Evolutionary conservation across 129 eudicot genomes (phyloP).

Genomic region (Calendula officinalis): DNA sequence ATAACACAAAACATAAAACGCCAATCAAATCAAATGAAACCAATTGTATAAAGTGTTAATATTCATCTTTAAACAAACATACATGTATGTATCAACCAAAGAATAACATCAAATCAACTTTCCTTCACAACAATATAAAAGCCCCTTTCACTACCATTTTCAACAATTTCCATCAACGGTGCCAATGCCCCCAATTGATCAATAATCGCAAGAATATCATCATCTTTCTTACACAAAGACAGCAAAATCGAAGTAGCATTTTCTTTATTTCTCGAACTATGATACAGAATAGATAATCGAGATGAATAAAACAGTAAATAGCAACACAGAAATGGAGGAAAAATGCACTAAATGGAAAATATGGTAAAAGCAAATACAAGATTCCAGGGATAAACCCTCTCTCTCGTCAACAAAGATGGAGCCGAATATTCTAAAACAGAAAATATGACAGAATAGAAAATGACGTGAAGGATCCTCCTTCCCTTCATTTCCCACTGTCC

Average conservation of each 20-base stretch:
- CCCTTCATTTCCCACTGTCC: no score
- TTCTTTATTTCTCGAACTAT: constrained; percentile 70
- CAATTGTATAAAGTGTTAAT: constrained; percentile 9
- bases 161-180: constrained; percentile 57
- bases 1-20: no score
- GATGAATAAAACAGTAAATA: no score
- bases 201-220: constrained; percentile 56
- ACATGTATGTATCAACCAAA: constrained; percentile 27
- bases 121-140: constrained; percentile 18
- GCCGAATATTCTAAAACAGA: no score
- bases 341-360: no score
- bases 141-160: constrained; percentile 75
- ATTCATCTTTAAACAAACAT: constrained; percentile 20
- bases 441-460: no score
- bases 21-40: neutral
- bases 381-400: no score
- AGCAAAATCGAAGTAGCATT: constrained; percentile 74
- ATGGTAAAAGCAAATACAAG: no score
- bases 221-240: constrained; percentile 81
- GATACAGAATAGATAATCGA: no score
- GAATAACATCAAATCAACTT: constrained; percentile 12
- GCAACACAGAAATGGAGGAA: no score
- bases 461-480: no score
- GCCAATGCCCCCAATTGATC: constrained; percentile 60
- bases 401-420: no score